phyloP scores from a whole-genome alignment of 768 basidiomycete species.

The Xerocomus spinulosus region DNA sequence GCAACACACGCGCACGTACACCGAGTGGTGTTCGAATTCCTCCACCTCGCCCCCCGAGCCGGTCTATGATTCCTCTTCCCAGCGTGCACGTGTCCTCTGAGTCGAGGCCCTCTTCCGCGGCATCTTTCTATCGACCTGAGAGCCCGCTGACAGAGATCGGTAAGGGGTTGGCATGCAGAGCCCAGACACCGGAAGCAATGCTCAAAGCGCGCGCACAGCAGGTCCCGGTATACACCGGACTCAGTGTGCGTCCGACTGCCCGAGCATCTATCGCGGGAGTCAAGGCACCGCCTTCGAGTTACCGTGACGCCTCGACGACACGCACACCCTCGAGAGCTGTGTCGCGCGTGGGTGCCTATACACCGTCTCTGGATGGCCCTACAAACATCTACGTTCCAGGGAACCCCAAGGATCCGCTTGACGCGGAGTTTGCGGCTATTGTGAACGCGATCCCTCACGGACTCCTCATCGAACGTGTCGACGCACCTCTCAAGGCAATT shows the following conservation, averaged over 20 bases:
- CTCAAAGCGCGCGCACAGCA: slow-evolving; percentile 59
- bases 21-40: slow-evolving; percentile 43
- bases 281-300: slow-evolving; percentile 72
- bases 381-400: slow-evolving; percentile 60
- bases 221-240: slow-evolving; percentile 48
- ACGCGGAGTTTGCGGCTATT: slow-evolving; percentile 68
- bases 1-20: slow-evolving; percentile 31
- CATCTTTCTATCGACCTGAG: slow-evolving; percentile 62
- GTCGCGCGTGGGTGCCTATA: slow-evolving; percentile 62
- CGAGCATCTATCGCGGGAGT: slow-evolving; percentile 35
- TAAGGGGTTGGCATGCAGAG: slow-evolving; percentile 37
- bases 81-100: slow-evolving; percentile 64
- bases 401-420: slow-evolving; percentile 75
- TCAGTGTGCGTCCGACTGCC: slow-evolving; percentile 36
- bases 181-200: slow-evolving; percentile 67
- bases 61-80: slow-evolving; percentile 81
- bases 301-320: slow-evolving; percentile 52
- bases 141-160: slow-evolving; percentile 42
- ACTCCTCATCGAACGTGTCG: slow-evolving; percentile 72
- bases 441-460: slow-evolving; percentile 78
- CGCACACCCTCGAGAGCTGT: slow-evolving; percentile 61
- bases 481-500: slow-evolving; percentile 61
- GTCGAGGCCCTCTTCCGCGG: slow-evolving; percentile 65
- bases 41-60: slow-evolving; percentile 71
- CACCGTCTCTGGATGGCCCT: slow-evolving; percentile 52